These are phyloP conservation scores for Trichophyton schoenleinii DNA, from an alignment of 2,329 filamentous ascomycete genomes.

Conservation along the genomic window DNA sequence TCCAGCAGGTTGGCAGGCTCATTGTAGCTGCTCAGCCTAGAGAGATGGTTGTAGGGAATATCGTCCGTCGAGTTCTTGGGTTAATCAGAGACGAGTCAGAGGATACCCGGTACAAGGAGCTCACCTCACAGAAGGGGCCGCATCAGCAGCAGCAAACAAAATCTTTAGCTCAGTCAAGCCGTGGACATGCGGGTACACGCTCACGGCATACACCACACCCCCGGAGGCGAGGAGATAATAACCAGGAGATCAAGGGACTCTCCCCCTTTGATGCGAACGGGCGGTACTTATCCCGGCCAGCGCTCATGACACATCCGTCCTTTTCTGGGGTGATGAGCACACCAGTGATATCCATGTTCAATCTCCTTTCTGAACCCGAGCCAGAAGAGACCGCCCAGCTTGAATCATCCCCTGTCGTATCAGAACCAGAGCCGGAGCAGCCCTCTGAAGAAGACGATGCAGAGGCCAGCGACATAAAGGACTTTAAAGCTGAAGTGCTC, in stretches of 20 bases:
- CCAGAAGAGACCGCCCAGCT: slow-evolving; percentile 33
- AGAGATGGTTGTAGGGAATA: slow-evolving; percentile 88
- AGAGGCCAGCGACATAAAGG: slow-evolving; percentile 35
- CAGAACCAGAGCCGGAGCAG: slow-evolving; percentile 10
- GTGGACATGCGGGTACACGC: not conserved
- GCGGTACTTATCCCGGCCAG: slow-evolving; percentile 40
- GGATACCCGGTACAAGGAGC: slow-evolving; percentile 58
- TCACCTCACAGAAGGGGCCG: slow-evolving; percentile 29
- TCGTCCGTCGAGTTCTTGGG: slow-evolving; percentile 77
- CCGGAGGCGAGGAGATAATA: not conserved
- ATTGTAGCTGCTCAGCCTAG: slow-evolving; percentile 74
- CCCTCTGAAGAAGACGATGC: slow-evolving; percentile 13
- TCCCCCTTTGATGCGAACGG: slow-evolving; percentile 15
- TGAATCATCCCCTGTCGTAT: slow-evolving; percentile 25
- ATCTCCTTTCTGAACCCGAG: slow-evolving; percentile 60
- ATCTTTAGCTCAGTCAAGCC: not conserved
- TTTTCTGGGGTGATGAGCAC: slow-evolving; percentile 30
- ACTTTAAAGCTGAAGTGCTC: slow-evolving; percentile 79
- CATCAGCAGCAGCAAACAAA: not conserved
- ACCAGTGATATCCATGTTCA: slow-evolving; percentile 65
- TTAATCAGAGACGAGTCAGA: slow-evolving; percentile 85
- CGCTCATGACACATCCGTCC: slow-evolving; percentile 16
- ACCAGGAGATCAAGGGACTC: not conserved
- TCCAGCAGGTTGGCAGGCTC: slow-evolving; percentile 64
- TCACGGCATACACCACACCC: not conserved